Conservation (phyloP, 306 rosid genomes). For the Coriaria nepalensis region DNA sequence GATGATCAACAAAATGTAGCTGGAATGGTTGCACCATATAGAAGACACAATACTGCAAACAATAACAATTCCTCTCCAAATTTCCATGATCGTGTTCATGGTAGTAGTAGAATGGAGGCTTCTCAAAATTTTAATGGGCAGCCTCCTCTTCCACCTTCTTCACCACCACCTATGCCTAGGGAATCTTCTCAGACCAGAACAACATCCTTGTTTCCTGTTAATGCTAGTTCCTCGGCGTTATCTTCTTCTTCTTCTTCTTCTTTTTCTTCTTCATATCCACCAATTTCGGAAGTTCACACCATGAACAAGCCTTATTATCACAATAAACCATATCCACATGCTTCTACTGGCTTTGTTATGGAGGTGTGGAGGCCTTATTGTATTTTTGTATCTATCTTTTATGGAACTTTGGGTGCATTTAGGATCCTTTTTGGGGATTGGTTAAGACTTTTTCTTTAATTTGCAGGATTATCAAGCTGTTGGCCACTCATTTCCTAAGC, state of each 20-base stretch:
- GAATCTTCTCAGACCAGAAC: slow-evolving; percentile 38
- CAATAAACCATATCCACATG: slow-evolving; percentile 30
- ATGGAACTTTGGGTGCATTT: slow-evolving; percentile 6
- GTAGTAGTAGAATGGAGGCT: slow-evolving; percentile 25
- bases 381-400: slow-evolving; percentile 4
- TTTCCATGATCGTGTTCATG: slow-evolving; percentile 5
- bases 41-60: slow-evolving; percentile 2
- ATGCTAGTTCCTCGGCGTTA: slow-evolving; percentile 21
- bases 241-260: slow-evolving; percentile 16
- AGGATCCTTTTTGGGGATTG: background rate
- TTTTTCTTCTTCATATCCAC: slow-evolving; percentile 28
- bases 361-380: slow-evolving; percentile 33
- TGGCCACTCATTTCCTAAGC: slow-evolving; percentile 17
- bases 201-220: slow-evolving; percentile 51
- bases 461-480: slow-evolving; percentile 20
- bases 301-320: slow-evolving; percentile 37
- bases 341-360: slow-evolving; percentile 28
- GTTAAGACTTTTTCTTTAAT: background rate
- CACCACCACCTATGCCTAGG: slow-evolving; percentile 68
- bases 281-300: slow-evolving; percentile 29
- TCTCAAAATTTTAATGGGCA: slow-evolving; percentile 34
- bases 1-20: slow-evolving; percentile 4
- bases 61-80: no score
- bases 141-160: slow-evolving; percentile 68
- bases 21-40: slow-evolving; percentile 1